Percentiles rank a stretch among this genome's conserved stretches.
These are phyloP conservation scores for Xylariaceae sp. DNA, from an alignment of 2,329 filamentous ascomycete genomes.

Conservation along the genomic window DNA sequence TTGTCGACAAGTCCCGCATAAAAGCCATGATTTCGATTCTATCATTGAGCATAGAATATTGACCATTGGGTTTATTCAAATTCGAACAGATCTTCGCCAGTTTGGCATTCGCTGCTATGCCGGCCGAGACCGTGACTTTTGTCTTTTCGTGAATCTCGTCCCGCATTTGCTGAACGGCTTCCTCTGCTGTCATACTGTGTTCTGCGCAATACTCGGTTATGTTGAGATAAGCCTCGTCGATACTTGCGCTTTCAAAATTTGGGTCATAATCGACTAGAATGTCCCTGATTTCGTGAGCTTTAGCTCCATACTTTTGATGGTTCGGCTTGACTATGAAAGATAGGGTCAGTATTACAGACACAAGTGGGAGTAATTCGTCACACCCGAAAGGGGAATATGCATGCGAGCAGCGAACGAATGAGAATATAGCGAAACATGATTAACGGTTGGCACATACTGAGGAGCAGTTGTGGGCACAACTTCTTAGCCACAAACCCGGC, in stretches of 20 bases:
- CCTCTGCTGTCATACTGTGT: slow-evolving; percentile 64
- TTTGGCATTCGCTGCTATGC: slow-evolving; percentile 89
- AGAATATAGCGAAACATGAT: no score
- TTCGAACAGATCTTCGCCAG: slow-evolving; percentile 95
- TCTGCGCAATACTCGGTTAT: slow-evolving; percentile 80
- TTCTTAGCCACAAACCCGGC: slow-evolving; percentile 93
- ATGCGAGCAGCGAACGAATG: background rate
- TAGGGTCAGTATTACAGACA: background rate
- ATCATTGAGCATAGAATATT: slow-evolving; percentile 72
- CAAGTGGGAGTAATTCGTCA: background rate
- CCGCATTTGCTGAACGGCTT: slow-evolving; percentile 74
- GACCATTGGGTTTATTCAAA: slow-evolving; percentile 93
- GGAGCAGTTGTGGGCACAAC: slow-evolving; percentile 79
- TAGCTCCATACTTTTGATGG: slow-evolving; percentile 85
- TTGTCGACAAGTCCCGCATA: slow-evolving; percentile 76
- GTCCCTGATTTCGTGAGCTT: slow-evolving; percentile 80
- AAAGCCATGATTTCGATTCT: slow-evolving; percentile 75
- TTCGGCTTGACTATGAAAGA: slow-evolving; percentile 62
- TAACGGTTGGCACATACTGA: slow-evolving; percentile 34
- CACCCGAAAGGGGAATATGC: background rate
- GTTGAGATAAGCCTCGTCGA: slow-evolving; percentile 95
- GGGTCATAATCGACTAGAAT: slow-evolving; percentile 85
- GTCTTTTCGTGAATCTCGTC: slow-evolving; percentile 70
- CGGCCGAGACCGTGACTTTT: slow-evolving; percentile 85
- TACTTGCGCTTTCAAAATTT: slow-evolving; percentile 86